Conservation (phyloP, 2,329 filamentous ascomycete genomes). For the Sporothrix humicola region DNA sequence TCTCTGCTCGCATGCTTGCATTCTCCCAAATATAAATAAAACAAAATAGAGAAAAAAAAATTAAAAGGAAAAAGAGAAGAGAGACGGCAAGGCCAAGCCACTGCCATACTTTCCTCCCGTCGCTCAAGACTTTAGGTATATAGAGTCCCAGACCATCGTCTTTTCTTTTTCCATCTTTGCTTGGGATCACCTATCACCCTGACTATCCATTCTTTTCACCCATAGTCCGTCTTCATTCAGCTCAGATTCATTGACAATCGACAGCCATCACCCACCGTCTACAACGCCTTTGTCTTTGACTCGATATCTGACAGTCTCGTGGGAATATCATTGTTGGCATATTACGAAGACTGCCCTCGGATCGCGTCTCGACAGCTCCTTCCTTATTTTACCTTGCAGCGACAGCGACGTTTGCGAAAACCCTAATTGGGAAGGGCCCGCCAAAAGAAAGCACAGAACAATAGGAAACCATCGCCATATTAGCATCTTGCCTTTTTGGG, state of each 20-base stretch:
- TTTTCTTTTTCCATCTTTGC: background rate
- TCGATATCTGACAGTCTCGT: background rate
- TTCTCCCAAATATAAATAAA: slow-evolving; percentile 10
- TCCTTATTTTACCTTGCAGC: background rate
- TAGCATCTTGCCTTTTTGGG: slow-evolving; percentile 21
- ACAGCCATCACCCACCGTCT: background rate
- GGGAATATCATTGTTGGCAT: no score
- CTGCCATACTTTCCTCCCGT: background rate
- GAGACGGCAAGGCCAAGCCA: slow-evolving; percentile 13
- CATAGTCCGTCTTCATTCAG: background rate
- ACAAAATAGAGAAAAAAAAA: background rate
- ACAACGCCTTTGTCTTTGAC: background rate
- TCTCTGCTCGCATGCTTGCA: background rate
- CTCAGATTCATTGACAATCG: background rate
- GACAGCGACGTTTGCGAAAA: background rate
- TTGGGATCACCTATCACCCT: background rate
- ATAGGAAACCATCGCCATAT: background rate
- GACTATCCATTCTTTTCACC: no score
- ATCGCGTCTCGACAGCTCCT: background rate
- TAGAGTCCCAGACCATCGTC: slow-evolving; percentile 19
- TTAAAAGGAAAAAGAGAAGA: background rate
- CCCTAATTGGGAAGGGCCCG: background rate
- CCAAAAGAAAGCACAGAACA: background rate
- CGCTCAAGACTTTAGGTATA: slow-evolving; percentile 27
- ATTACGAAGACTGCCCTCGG: no score